Base-by-base conservation (phyloP, 352 stramenopile species). In the Globisporangium okanoganense region DNA sequence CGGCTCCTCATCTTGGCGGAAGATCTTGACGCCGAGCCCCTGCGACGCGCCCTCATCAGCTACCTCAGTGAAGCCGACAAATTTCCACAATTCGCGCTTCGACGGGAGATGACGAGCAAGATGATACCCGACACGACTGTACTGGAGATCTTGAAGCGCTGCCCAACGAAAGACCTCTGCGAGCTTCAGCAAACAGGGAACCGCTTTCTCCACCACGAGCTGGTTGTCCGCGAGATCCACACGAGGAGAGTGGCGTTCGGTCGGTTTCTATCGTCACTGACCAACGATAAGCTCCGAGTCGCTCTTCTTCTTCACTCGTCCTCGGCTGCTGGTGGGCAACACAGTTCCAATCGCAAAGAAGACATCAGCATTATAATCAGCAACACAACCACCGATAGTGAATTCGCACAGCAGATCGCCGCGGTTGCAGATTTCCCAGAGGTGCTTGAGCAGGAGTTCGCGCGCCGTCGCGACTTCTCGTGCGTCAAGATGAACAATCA, bases 1-100 rank as follows among this genome's bases (percentile, higher is more conserved):
- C 83, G 80, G 0, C 59, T 93, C 3, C 66, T 93, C 18, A 88
- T 93, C 57, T 67, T 93, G 1, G 78, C 83, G 0, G 80, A 93
- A 59, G 83, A 93, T 47, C 53, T 93, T 0, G 79, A 90, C 18
- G 78, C 75, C 6, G 73, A 82, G n/a, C 62, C 70, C 0, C 67
- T 93, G 16, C 71, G 79, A 3, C 69, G 79, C 5, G 81, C 79
- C 5, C 40, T 90, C 14, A 61, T 89, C 8, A 66, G 56, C 3
- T 93, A 91, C 51, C 61, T 93, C 8, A 79, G 75, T 38, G 75
- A 78, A 43, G 51, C 67, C 3, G 48, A 64, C 12, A 76, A 65
- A 33, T 67, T 90, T 2, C 76, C 72, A 3, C 81, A 93, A 43
- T 93, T 90, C 31, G 75, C 73, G 2, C 68, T 89, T 40, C 76